These are phyloP conservation scores for Arctium minus DNA, from an alignment of 129 eudicot genomes.

Conservation along the genomic window DNA sequence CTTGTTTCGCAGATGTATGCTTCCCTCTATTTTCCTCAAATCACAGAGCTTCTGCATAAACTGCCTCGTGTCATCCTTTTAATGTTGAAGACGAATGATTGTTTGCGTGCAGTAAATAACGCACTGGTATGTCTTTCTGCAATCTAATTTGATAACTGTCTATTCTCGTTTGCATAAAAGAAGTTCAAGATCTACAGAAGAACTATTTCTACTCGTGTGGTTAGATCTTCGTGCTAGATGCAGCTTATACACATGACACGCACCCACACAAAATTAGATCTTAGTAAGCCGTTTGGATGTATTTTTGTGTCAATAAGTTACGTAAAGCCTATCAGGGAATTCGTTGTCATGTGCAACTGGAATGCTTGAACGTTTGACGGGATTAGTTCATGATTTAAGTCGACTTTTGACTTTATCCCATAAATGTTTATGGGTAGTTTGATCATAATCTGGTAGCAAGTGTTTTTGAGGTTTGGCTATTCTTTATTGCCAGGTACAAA, in stretches of 20 bases:
- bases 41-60: constrained; percentile 80
- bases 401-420: not conserved
- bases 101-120: constrained; percentile 81
- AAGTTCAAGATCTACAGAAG: not conserved
- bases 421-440: not conserved
- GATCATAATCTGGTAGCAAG: not conserved
- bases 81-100: constrained; percentile 92
- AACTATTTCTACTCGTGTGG: not conserved
- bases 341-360: not conserved
- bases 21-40: constrained; percentile 82
- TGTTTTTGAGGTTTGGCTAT: not conserved
- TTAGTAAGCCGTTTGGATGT: not conserved
- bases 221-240: not conserved
- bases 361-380: not conserved
- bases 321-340: not conserved
- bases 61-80: constrained; percentile 89
- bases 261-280: not conserved
- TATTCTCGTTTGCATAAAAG: not conserved
- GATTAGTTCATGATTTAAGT: not conserved
- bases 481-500: constrained; percentile 48
- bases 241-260: not conserved
- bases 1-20: constrained; percentile 75
- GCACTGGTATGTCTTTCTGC: constrained; percentile 51
- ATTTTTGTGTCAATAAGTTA: not conserved
- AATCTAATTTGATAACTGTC: not conserved